These are phyloP conservation scores for Closterium sp. DNA, from an alignment of 139 green algal genomes.

Conservation along the genomic window DNA sequence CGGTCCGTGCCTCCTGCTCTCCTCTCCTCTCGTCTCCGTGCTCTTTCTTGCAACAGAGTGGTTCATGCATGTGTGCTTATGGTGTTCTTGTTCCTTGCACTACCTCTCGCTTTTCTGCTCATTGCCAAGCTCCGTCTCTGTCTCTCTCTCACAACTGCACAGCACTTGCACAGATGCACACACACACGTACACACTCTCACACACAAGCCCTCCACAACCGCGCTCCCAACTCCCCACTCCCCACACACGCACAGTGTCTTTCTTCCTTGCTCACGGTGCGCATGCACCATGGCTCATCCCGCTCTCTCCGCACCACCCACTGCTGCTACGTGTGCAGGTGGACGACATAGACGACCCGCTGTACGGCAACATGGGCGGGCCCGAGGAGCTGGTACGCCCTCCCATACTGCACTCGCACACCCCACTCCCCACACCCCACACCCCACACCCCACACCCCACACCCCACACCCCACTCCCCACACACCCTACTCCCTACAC, in stretches of 20 bases:
- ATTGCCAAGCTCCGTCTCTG: too few relatives aligned
- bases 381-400: conserved; percentile 62
- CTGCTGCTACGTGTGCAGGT: conserved; percentile 15
- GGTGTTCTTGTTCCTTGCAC: background rate
- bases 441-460: too few relatives aligned
- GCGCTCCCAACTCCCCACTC: too few relatives aligned
- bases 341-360: conserved; percentile 74
- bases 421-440: too few relatives aligned
- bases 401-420: background rate
- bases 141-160: background rate
- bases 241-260: background rate
- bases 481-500: too few relatives aligned
- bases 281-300: too few relatives aligned
- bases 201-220: background rate
- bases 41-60: background rate
- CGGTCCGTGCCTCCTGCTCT: conserved; percentile 10
- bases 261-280: too few relatives aligned
- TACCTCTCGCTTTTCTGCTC: background rate
- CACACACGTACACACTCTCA: background rate
- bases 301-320: too few relatives aligned
- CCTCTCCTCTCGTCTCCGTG: background rate
- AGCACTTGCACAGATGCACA: background rate
- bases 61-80: background rate
- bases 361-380: conserved; percentile 77
- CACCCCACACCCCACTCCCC: too few relatives aligned